Conservation (phyloP, 1,284 basidiomycete species). For the Cutaneotrichosporon dermatis region DNA sequence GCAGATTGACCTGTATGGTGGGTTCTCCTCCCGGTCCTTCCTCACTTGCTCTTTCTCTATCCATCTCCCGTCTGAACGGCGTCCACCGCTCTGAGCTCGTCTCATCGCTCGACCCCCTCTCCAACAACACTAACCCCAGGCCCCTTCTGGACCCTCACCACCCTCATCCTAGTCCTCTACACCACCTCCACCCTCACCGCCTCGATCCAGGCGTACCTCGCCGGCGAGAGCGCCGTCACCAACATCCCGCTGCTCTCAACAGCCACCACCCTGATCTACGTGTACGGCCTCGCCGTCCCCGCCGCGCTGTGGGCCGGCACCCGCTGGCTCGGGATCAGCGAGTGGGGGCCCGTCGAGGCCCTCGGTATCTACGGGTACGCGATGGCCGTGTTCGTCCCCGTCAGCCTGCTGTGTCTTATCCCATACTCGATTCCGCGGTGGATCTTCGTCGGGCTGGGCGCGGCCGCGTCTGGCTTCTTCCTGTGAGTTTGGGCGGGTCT, state of each 20-base stretch:
- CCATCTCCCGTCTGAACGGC: conserved; percentile 61
- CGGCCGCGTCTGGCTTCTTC: conserved; percentile 74
- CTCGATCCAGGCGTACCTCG: conserved; percentile 75
- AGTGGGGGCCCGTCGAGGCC: conserved; percentile 75
- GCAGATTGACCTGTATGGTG: conserved; percentile 57
- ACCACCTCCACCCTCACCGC: conserved; percentile 83
- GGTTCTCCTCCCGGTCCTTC: conserved; percentile 92
- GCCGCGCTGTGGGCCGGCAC: conserved; percentile 63
- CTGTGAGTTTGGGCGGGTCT: conserved; percentile 50
- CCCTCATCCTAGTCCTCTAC: conserved; percentile 83
- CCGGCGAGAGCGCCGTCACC: conserved; percentile 37
- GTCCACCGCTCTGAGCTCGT: conserved; percentile 71
- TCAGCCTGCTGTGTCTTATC: conserved; percentile 68
- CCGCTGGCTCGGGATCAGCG: conserved; percentile 74
- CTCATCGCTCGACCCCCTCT: conserved; percentile 54
- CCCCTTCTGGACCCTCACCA: conserved; percentile 92
- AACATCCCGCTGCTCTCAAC: conserved; percentile 78
- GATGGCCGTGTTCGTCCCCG: conserved; percentile 56
- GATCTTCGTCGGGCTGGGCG: conserved; percentile 67
- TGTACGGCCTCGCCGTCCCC: conserved; percentile 76
- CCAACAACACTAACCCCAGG: conserved; percentile 50
- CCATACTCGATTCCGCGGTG: conserved; percentile 73
- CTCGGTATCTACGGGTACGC: conserved; percentile 54
- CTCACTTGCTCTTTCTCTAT: conserved; percentile 64
- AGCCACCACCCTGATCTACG: conserved; percentile 75